Conservation (phyloP, 441 rosid genomes). For the Bruguiera hainesii region DNA sequence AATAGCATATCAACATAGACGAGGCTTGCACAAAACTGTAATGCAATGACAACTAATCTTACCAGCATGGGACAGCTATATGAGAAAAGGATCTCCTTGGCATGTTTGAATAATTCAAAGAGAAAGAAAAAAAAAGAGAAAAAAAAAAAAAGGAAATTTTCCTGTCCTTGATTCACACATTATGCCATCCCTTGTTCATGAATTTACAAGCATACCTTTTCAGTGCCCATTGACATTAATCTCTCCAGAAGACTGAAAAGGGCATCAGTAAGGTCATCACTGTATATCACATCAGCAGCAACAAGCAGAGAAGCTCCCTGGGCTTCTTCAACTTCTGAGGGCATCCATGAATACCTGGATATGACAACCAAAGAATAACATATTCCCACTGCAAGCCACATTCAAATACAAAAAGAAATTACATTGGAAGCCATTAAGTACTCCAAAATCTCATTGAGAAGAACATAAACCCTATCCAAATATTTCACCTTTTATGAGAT, state of each 20-base stretch:
- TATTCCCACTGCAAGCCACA: background rate
- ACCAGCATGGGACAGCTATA: too few relatives aligned
- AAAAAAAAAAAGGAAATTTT: background rate
- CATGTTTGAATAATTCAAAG: background rate
- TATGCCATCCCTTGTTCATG: background rate
- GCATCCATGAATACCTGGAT: slow-evolving; percentile 50
- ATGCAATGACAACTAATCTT: too few relatives aligned
- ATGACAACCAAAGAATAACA: slow-evolving; percentile 14
- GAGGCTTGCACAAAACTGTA: too few relatives aligned
- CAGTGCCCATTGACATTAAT: slow-evolving; percentile 47
- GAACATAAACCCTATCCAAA: slow-evolving; percentile 6
- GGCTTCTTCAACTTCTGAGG: slow-evolving; percentile 50
- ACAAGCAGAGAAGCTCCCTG: slow-evolving; percentile 47
- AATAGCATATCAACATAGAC: too few relatives aligned
- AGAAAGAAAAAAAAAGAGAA: background rate
- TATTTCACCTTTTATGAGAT: slow-evolving; percentile 35
- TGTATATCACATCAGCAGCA: slow-evolving; percentile 77
- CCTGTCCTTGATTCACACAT: background rate
- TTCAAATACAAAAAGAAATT: background rate
- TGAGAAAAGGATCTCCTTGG: too few relatives aligned
- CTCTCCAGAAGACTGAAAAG: slow-evolving; percentile 42
- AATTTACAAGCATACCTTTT: slow-evolving; percentile 42
- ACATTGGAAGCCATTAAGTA: background rate
- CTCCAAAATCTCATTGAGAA: background rate
- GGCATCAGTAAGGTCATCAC: slow-evolving; percentile 58